A percentile compares a stretch with the other conserved stretches of the same genome.
These are phyloP conservation scores for Fagopyrum esculentum DNA, from an alignment of 148 eudicot species.

Conservation along the genomic window DNA sequence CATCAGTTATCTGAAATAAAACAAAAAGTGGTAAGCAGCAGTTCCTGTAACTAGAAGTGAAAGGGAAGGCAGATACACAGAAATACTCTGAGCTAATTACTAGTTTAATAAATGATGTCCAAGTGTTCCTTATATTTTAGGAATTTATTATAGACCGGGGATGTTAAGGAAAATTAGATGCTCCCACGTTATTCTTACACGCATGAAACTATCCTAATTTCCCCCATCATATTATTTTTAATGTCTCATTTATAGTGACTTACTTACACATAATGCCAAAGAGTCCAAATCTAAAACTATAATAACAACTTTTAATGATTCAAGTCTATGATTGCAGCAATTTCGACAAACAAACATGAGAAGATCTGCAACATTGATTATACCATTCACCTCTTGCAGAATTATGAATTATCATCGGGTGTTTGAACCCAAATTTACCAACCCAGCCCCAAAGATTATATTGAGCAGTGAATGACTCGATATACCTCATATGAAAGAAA, in stretches of 20 bases:
- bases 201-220: neutral
- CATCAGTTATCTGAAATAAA: constrained; percentile 52
- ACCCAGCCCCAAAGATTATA: neutral
- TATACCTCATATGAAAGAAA: neutral
- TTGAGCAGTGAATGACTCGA: neutral
- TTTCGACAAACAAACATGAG: neutral
- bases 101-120: neutral
- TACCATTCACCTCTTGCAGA: no score
- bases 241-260: neutral
- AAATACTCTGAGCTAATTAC: neutral
- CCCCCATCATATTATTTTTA: neutral
- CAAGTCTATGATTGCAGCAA: neutral
- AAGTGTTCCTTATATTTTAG: neutral
- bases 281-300: neutral
- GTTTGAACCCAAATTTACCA: neutral
- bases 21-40: constrained; percentile 9
- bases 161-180: neutral
- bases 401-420: neutral
- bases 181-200: neutral
- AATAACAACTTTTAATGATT: neutral
- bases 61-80: neutral
- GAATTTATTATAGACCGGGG: neutral
- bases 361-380: neutral
- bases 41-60: neutral
- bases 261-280: neutral